A percentile compares a stretch with the other conserved stretches of the same genome.
Conservation (phyloP, 148 eudicot genomes). For the Rhododendron vialii region DNA sequence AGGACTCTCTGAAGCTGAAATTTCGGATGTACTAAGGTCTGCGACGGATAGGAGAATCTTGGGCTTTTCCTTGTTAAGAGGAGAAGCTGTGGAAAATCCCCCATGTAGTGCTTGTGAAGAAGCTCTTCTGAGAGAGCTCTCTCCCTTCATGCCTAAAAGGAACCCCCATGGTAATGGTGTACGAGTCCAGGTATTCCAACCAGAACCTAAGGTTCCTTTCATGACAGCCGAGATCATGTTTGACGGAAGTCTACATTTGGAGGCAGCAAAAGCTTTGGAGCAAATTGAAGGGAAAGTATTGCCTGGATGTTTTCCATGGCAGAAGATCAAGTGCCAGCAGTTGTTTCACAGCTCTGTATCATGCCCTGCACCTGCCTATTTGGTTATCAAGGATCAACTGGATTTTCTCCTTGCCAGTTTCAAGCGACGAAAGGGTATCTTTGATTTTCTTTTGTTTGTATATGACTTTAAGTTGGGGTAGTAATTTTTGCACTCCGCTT, state of each 20-base stretch:
- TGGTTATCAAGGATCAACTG: slow-evolving; percentile 50
- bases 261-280: slow-evolving; percentile 95
- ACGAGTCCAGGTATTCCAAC: slow-evolving; percentile 62
- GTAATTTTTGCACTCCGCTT: background rate
- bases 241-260: slow-evolving; percentile 84
- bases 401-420: slow-evolving; percentile 43
- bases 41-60: slow-evolving; percentile 51
- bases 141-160: slow-evolving; percentile 69
- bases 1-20: slow-evolving; percentile 62
- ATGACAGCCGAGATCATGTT: slow-evolving; percentile 69
- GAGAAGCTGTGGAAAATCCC: slow-evolving; percentile 54
- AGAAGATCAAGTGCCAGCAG: slow-evolving; percentile 73
- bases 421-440: slow-evolving; percentile 49
- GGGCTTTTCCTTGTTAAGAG: slow-evolving; percentile 58
- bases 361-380: slow-evolving; percentile 60
- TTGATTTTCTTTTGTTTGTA: background rate
- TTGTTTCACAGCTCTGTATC: slow-evolving; percentile 76
- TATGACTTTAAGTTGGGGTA: background rate
- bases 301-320: slow-evolving; percentile 77
- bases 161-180: slow-evolving; percentile 45
- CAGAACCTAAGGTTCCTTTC: slow-evolving; percentile 53
- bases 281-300: slow-evolving; percentile 77
- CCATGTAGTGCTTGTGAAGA: slow-evolving; percentile 58
- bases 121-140: slow-evolving; percentile 64
- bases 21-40: slow-evolving; percentile 38